phyloP scores from a whole-genome alignment of 345 rosid species.

The Microthlaspi erraticum region DNA sequence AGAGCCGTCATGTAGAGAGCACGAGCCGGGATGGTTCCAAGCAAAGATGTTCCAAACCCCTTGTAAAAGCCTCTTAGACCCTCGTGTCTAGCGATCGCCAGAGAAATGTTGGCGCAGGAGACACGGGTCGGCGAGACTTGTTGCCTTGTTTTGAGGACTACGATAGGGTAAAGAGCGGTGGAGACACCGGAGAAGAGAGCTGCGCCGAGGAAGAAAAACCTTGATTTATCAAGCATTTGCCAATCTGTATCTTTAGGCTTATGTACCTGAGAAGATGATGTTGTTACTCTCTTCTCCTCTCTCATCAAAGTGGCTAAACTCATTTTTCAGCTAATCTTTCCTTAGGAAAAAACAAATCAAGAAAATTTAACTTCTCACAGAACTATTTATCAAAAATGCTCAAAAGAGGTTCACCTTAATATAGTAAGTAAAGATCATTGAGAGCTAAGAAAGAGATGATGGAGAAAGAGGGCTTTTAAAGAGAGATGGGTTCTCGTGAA shows the following conservation, averaged over 20 bases:
- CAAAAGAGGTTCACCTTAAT: neutral
- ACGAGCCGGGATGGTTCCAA: slow-evolving; percentile 93
- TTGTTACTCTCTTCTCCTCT: slow-evolving; percentile 48
- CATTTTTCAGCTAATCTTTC: slow-evolving; percentile 43
- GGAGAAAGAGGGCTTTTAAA: slow-evolving; percentile 3
- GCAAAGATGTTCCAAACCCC: slow-evolving; percentile 86
- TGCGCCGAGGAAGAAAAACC: slow-evolving; percentile 89
- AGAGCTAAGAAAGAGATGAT: slow-evolving; percentile 27
- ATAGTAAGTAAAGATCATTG: slow-evolving; percentile 14
- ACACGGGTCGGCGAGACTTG: slow-evolving; percentile 66
- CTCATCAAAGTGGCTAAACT: slow-evolving; percentile 55
- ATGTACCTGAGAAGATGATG: slow-evolving; percentile 60
- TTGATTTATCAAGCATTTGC: slow-evolving; percentile 91
- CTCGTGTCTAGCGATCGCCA: slow-evolving; percentile 65
- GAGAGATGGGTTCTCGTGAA: slow-evolving; percentile 28
- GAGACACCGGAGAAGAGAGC: slow-evolving; percentile 92
- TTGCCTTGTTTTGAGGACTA: slow-evolving; percentile 84
- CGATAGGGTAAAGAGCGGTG: slow-evolving; percentile 73
- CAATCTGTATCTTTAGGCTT: slow-evolving; percentile 75
- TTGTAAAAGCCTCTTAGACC: slow-evolving; percentile 82
- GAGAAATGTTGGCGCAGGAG: slow-evolving; percentile 66
- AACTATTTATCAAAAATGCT: neutral
- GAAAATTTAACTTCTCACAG: slow-evolving; percentile 1
- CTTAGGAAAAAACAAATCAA: slow-evolving; percentile 29
- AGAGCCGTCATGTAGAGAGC: slow-evolving; percentile 91